Base-by-base conservation (phyloP, 1,284 basidiomycete species). In the Phlebopus sp. region DNA sequence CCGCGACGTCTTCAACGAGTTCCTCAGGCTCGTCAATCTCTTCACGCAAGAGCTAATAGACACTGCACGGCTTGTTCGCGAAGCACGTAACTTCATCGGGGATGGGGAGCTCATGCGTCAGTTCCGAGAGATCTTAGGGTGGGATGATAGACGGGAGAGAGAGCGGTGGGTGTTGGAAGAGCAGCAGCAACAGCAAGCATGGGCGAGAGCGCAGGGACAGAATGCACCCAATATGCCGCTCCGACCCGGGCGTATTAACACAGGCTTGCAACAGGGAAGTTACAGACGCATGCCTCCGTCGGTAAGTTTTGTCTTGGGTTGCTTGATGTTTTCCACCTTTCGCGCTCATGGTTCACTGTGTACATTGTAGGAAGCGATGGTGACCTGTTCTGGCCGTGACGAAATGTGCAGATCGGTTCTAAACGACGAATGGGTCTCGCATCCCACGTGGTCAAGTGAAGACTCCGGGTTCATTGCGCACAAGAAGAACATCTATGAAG, bases 341-440 rank as follows among this genome's bases (percentile, higher is more conserved):
- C n/a, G 18, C 9, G 27, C 10, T 29, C 27, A 29, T 11, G 4
- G 2, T 5, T 29, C 27, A 11, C 27, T 29, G 27, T 8, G 30
- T 18, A 9, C 43, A 9, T 23, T 44, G 27, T 47, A 93, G 89
- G 94, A 97, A 69, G 82, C 86, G 54, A 88, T 89, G 53, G 82
- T 96, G 18, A 76, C 86, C 11, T 99, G 96, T 66, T 92, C 92
- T 2, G 96, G 97, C 0, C 86, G 97, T 29, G 96, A 98, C 62
- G 91, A 94, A 32, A 95, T 98, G 86, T 98, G 96, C 70, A 91
- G 86, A 70, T 87, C 92, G 18, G 96, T 99, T 4, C 77, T 99
- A 51, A 99, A 97, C 64, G 94, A 97, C 64, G 90, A 95, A 60
- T 97, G 93, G 92, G 88, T 98, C 30, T 94, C 92, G 13, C 94